Evolutionary conservation across 169 alveolate species (phyloP).

Genomic region (Perkinsus olseni): DNA sequence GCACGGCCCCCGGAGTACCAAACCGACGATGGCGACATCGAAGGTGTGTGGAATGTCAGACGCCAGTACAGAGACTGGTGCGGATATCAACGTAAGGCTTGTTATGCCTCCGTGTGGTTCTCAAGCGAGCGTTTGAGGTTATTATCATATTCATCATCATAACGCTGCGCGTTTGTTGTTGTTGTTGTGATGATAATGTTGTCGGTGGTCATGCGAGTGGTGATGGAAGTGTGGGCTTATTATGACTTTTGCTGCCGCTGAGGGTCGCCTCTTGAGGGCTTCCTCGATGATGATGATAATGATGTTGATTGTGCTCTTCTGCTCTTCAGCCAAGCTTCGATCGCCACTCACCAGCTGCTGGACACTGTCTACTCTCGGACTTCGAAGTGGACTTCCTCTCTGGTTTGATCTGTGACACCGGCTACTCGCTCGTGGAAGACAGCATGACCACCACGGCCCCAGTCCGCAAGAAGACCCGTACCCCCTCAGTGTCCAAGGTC

Average conservation of each 20-base stretch:
- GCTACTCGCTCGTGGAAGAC: neutral
- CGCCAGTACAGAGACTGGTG: constrained; percentile 1
- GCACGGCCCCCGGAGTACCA: neutral
- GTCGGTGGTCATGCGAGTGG: neutral
- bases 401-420: constrained; percentile 1
- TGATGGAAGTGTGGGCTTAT: neutral
- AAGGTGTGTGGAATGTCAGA: constrained; percentile 3
- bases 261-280: neutral
- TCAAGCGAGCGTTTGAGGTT: neutral
- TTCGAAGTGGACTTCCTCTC: neutral
- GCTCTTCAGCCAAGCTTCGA: constrained; percentile 2
- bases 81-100: constrained; percentile 3
- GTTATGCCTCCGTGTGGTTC: neutral
- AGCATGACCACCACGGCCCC: constrained; percentile 1
- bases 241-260: neutral
- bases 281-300: neutral
- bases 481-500: neutral
- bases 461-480: neutral
- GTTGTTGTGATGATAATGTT: neutral
- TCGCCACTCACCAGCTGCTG: constrained; percentile 2
- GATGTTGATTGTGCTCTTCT: neutral
- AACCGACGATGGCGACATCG: constrained; percentile 1
- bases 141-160: neutral
- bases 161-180: neutral
- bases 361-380: neutral